These are phyloP conservation scores for Botrytis aclada DNA, from an alignment of 2,329 filamentous ascomycete species.

Conservation along the genomic window DNA sequence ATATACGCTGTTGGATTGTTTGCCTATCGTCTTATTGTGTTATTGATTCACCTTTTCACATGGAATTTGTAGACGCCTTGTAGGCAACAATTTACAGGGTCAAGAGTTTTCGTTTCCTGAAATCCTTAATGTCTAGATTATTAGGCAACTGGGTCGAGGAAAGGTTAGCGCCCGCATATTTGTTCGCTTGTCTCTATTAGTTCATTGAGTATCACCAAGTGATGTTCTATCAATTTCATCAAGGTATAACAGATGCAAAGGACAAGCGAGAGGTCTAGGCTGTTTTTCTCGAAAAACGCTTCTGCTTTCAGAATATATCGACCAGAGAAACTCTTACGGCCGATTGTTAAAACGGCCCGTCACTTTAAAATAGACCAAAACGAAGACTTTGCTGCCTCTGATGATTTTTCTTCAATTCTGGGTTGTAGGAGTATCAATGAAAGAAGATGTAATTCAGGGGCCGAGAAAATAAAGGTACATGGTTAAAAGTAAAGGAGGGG, in stretches of 20 bases:
- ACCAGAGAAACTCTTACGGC: not conserved
- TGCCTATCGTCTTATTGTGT: not conserved
- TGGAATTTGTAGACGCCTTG: not conserved
- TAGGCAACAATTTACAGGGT: not conserved
- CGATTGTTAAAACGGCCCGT: not conserved
- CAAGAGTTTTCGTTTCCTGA: not conserved
- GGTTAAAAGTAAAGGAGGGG: not conserved
- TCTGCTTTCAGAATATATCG: not conserved
- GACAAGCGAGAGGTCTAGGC: too few relatives aligned
- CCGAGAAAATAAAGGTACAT: not conserved
- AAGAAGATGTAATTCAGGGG: not conserved
- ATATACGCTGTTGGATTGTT: not conserved
- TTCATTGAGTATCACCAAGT: not conserved
- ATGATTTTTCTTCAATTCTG: not conserved
- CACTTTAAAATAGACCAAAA: not conserved
- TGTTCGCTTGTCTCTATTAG: not conserved
- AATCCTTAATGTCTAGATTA: not conserved
- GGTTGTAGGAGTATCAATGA: not conserved
- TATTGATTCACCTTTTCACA: fast-evolving
- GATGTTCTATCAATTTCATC: not conserved
- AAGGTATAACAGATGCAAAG: not conserved
- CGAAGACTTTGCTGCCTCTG: not conserved
- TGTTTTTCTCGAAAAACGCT: not conserved
- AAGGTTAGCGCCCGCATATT: not conserved
- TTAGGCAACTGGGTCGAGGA: not conserved